Evolutionary conservation across 352 stramenopile species (phyloP).

Genomic region (Peronosclerospora sorghi): DNA sequence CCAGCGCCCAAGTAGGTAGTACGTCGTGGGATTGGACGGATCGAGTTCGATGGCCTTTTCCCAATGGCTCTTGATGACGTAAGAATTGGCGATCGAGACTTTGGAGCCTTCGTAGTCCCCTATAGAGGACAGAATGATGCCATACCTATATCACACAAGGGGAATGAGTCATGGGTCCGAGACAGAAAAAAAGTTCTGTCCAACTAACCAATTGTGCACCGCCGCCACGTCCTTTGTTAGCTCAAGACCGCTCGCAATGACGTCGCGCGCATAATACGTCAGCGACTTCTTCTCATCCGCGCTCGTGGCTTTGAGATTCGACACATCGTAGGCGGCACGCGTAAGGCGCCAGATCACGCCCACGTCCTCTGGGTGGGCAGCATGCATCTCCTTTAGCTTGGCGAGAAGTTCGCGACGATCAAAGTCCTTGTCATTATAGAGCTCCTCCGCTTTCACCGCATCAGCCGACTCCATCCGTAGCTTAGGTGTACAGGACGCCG

Average conservation of each 20-base stretch:
- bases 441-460: constrained; percentile 61
- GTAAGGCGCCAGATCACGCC: constrained; percentile 57
- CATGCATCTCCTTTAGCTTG: constrained; percentile 50
- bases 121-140: constrained; percentile 76
- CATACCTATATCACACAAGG: constrained; percentile 24
- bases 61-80: constrained; percentile 71
- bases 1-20: constrained; percentile 73
- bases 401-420: constrained; percentile 57
- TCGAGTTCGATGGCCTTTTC: constrained; percentile 69
- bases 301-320: constrained; percentile 37
- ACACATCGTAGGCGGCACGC: constrained; percentile 54
- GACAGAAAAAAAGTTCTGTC: not conserved
- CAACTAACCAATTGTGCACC: constrained; percentile 66
- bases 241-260: constrained; percentile 45
- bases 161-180: not conserved
- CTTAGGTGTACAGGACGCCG: constrained; percentile 12
- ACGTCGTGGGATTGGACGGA: constrained; percentile 56
- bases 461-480: constrained; percentile 46
- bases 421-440: constrained; percentile 68
- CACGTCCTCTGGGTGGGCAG: constrained; percentile 39
- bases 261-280: constrained; percentile 51
- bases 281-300: constrained; percentile 65
- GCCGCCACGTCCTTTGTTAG: constrained; percentile 43
- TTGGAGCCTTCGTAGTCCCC: constrained; percentile 84
- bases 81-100: constrained; percentile 72